Evolutionary conservation across 164 flowering plant genomes (phyloP), one percentile per base, ranked within the genome.

Genomic region (Vitis rupestris): DNA sequence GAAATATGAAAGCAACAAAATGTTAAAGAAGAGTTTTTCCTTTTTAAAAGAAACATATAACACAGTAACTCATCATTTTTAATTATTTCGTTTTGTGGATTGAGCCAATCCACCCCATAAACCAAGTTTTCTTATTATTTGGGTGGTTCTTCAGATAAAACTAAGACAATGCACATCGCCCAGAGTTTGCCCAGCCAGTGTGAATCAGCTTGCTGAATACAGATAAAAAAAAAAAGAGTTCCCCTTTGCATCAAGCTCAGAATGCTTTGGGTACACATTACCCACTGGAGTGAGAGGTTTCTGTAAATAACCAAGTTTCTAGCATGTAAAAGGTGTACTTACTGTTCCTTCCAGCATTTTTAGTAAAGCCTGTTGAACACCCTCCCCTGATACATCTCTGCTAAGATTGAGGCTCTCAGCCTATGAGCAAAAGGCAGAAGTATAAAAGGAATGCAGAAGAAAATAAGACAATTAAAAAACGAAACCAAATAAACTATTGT

Each of bases 261-360:
- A 13, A 61, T 8, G 53, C 65, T 47, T 37, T 0, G 14, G 53
- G 10, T 9, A 13, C 52, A 47, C 47, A 47, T 19, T 14, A 10
- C 27, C 19, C 12, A 54, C 9, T 8, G 13, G 59, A 29, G 12
- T 13, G 23, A 50, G 48, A 30, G 30, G 58, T 53, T 13, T 16
- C n/a, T 10, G 10, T 48, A 3, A 31, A 61, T n/a, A 8, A 62
- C 27, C 51, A 31, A 1, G 17, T 47, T 63, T 27, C n/a, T 11
- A 17, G 19, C 15, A 60, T 30, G 59, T 37, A 56, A 59, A 66
- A 37, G 6, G 16, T 65, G 61, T 27, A 86, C 96, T 87, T 72
- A 94, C 99, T 27, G 99, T 92, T 75, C 99, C 99, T 86, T 94
- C 98, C 30, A 94, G 87, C 99, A 94, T 94, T 77, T 92, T 94